phyloP scores from a whole-genome alignment of 768 basidiomycete species.

The Pholiota microspora region DNA sequence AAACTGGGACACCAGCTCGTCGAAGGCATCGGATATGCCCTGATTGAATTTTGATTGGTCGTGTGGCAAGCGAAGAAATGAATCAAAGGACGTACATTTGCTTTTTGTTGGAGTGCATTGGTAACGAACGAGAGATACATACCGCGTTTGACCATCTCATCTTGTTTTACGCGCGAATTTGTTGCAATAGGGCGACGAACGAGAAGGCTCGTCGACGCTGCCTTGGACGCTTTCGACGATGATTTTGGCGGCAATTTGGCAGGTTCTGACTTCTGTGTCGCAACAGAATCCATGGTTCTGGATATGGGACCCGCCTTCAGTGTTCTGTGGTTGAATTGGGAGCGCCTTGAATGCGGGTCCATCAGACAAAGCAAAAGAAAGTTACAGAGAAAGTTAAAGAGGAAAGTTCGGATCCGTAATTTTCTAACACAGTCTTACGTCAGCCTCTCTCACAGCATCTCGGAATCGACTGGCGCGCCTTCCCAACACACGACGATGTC shows the following conservation, averaged over 20 bases:
- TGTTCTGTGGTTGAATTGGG: constrained; percentile 72
- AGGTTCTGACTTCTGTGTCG: constrained; percentile 15
- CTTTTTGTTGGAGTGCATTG: constrained; percentile 75
- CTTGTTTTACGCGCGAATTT: constrained; percentile 75
- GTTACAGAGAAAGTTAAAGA: too few species aligned
- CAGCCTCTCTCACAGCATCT: constrained; percentile 14
- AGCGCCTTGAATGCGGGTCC: constrained; percentile 76
- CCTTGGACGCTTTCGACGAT: constrained; percentile 35
- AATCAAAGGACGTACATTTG: constrained; percentile 46
- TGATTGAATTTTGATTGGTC: constrained; percentile 12
- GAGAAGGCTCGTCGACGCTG: constrained; percentile 25
- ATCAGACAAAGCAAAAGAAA: constrained; percentile 32
- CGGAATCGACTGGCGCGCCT: constrained; percentile 5
- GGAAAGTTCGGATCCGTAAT: constrained; percentile 12
- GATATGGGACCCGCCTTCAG: constrained; percentile 65
- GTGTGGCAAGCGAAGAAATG: constrained; percentile 5
- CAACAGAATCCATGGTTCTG: constrained; percentile 41
- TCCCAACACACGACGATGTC: constrained; percentile 43
- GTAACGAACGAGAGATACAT: constrained; percentile 84
- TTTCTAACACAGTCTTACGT: constrained; percentile 22
- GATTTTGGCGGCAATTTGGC: constrained; percentile 29
- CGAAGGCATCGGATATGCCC: constrained; percentile 79
- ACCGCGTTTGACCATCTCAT: constrained; percentile 73
- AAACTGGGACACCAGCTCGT: constrained; percentile 90
- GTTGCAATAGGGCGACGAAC: constrained; percentile 64